A percentile compares a stretch with the other conserved stretches of the same genome.
Conservation (phyloP, 2,329 filamentous ascomycete genomes). For the Cryphonectria naterciae region DNA sequence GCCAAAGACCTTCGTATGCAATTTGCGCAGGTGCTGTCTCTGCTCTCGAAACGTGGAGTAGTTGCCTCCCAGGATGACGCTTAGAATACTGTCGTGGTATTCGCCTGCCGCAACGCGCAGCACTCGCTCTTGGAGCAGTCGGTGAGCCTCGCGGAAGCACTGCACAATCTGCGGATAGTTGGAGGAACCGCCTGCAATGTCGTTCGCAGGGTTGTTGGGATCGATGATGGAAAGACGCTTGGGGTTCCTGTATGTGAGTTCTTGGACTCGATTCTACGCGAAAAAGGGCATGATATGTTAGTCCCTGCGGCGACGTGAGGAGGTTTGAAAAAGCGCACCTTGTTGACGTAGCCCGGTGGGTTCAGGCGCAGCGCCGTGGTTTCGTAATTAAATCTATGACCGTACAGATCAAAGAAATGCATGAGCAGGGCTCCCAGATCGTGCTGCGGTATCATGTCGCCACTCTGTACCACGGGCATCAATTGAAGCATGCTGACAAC, state of each 20-base stretch:
- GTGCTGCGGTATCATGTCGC: constrained; percentile 60
- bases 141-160: constrained; percentile 70
- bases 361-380: constrained; percentile 75
- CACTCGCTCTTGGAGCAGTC: constrained; percentile 62
- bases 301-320: not conserved
- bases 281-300: constrained; percentile 3
- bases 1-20: constrained; percentile 50
- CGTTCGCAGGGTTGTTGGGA: constrained; percentile 82
- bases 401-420: constrained; percentile 89
- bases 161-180: constrained; percentile 69
- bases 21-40: constrained; percentile 62
- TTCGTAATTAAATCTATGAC: constrained; percentile 75
- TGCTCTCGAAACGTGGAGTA: constrained; percentile 76
- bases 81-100: constrained; percentile 62
- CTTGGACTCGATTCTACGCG: constrained; percentile 47
- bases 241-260: constrained; percentile 60
- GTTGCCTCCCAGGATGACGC: constrained; percentile 74
- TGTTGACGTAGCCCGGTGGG: constrained; percentile 74
- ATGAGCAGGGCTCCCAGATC: constrained; percentile 82
- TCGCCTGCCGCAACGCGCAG: constrained; percentile 44
- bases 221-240: constrained; percentile 86
- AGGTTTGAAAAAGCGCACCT: constrained; percentile 56
- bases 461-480: constrained; percentile 70
- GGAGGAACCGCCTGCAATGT: constrained; percentile 84
- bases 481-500: constrained; percentile 87